Evolutionary conservation across 192 early-diverging fungal genomes (phyloP).

Genomic region (Gaertneriomyces sp.): DNA sequence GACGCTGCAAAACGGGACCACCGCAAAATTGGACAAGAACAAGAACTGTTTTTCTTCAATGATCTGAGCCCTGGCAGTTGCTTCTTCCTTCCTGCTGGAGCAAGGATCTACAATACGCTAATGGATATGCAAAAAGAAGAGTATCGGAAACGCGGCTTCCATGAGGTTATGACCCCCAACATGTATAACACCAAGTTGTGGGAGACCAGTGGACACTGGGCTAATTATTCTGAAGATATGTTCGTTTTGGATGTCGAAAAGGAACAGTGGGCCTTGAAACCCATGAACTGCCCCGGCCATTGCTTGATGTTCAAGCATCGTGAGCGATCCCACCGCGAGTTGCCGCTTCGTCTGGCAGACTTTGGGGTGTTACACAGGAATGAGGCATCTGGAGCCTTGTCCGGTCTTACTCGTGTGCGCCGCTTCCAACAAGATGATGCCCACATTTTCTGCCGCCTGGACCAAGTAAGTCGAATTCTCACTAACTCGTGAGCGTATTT

Average conservation of each 20-base stretch:
- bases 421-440: conserved; percentile 99
- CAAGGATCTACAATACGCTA: conserved; percentile 93
- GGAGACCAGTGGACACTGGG: conserved; percentile 93
- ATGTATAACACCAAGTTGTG: conserved; percentile 98
- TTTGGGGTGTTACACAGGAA: conserved; percentile 96
- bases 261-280: conserved; percentile 96
- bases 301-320: conserved; percentile 93
- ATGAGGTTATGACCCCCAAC: conserved; percentile 96
- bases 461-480: conserved; percentile 55
- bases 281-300: conserved; percentile 99
- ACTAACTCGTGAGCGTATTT: neutral
- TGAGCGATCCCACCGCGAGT: conserved; percentile 92
- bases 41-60: conserved; percentile 99
- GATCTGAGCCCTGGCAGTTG: conserved; percentile 88
- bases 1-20: conserved; percentile 96
- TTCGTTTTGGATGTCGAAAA: conserved; percentile 93
- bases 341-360: conserved; percentile 93
- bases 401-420: conserved; percentile 93
- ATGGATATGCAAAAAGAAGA: conserved; percentile 82
- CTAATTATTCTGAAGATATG: conserved; percentile 95
- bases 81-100: conserved; percentile 95
- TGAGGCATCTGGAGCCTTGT: conserved; percentile 84
- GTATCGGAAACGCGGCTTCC: conserved; percentile 90
- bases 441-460: conserved; percentile 92
- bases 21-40: conserved; percentile 93